Evolutionary conservation across 139 green algal genomes (phyloP), one percentile per base, ranked within the genome.

Genomic region (Picochlorum sp.): DNA sequence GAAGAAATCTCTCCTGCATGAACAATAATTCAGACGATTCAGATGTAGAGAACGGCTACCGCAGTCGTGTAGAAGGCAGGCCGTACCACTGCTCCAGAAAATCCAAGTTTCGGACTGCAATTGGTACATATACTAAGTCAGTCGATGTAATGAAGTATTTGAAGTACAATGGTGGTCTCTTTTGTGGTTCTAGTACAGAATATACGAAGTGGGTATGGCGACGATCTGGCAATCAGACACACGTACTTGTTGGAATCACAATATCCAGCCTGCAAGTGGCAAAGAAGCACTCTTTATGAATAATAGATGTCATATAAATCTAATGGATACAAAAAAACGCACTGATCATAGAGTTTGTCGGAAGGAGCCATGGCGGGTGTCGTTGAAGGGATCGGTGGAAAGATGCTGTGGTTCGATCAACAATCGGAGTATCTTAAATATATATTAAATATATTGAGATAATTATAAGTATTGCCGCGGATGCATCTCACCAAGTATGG

Each of bases 161-260:
- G 0, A 11, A 11, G 7, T 41, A 41, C 34, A 14, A 41, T 41
- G 8, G 0, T 41, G 34, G 34, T 41, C 7, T 41, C 6, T 41
- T 14, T 14, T 41, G 7, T 41, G 34, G 5, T 11, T 41, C 34
- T 41, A 41, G 8, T 41, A 3, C 2, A 11, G 34, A 41, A 11
- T 13, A 41, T 41, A 41, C 8, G 7, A 41, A 9, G 8, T 41
- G 34, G 34, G 34, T 41, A 41, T 41, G 34, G 34, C 5, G 34
- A 41, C 34, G 34, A 41, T 41, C 34, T 41, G 34, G 34, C 34
- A 20, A 54, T 21, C 47, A 20, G 9, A 20, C 16, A 54, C 47
- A 70, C 64, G 50, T 16, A 69, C 93, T 95, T 15, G 89, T 96
- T 4, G 89, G 89, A 32, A 96, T 96, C 3, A 92, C 82, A 59